These are phyloP conservation scores for Meripilus lineatus DNA, from an alignment of 1,284 basidiomycete species.

Conservation along the genomic window DNA sequence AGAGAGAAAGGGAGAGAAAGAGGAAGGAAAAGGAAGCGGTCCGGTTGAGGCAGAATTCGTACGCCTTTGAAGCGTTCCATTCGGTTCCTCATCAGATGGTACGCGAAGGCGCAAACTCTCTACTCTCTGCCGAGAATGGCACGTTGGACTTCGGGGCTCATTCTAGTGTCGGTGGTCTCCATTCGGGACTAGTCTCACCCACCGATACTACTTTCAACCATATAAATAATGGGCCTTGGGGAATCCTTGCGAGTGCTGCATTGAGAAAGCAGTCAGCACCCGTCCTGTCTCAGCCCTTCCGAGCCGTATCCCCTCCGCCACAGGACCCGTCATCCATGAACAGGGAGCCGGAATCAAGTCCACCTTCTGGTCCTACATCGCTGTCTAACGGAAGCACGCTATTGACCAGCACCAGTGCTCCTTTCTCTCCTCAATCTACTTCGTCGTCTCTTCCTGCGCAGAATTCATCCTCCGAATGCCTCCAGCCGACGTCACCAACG, in stretches of 20 bases:
- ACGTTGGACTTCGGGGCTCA: too few species aligned
- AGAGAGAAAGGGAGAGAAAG: conserved; percentile 48
- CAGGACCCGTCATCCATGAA: conserved; percentile 18
- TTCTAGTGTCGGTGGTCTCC: conserved; percentile 11
- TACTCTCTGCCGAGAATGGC: conserved; percentile 30
- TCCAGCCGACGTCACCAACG: conserved; percentile 26
- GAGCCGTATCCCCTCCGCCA: conserved; percentile 16
- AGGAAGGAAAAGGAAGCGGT: conserved; percentile 47
- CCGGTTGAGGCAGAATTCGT: conserved; percentile 36
- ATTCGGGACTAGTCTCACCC: conserved; percentile 17
- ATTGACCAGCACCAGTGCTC: conserved; percentile 19
- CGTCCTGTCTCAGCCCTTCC: conserved; percentile 23
- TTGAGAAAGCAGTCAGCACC: conserved; percentile 27
- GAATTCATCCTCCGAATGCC: conserved; percentile 24
- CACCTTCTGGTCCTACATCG: conserved; percentile 14
- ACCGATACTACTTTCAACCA: conserved; percentile 14
- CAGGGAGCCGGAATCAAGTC: too few species aligned
- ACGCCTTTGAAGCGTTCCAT: conserved; percentile 73
- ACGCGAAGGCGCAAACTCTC: conserved; percentile 30
- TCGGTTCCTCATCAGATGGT: conserved; percentile 46
- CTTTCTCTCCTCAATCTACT: conserved; percentile 29
- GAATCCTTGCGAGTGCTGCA: conserved; percentile 22
- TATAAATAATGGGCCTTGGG: conserved; percentile 18
- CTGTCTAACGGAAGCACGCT: conserved; percentile 19
- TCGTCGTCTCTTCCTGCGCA: conserved; percentile 24